Conservation (phyloP, 2,329 filamentous ascomycete species). For the Fusarium humuli region DNA sequence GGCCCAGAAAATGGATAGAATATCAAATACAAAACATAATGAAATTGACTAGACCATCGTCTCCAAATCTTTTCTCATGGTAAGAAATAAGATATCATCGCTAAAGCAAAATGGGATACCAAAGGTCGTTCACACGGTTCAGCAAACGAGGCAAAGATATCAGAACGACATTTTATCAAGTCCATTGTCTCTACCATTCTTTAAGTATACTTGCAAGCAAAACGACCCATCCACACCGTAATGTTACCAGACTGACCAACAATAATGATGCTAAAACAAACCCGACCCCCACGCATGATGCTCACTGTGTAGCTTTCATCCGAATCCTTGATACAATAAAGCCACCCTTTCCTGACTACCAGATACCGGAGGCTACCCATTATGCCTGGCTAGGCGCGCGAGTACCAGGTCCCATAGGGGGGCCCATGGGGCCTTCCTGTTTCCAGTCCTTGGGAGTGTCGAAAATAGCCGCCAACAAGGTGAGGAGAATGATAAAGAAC, state of each 20-base stretch:
- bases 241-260: neutral
- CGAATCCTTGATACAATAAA: neutral
- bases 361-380: neutral
- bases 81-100: neutral
- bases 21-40: neutral
- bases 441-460: conserved; percentile 19
- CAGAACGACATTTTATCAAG: conserved; percentile 54
- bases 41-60: conserved; percentile 12
- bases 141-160: conserved; percentile 8
- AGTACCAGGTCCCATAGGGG: neutral
- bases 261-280: neutral
- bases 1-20: neutral
- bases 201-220: neutral
- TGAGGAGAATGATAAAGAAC: conserved; percentile 35
- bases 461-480: conserved; percentile 32
- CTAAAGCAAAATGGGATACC: neutral
- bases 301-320: neutral
- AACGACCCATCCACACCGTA: neutral
- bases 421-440: neutral
- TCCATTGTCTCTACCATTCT: conserved; percentile 45
- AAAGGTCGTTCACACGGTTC: neutral
- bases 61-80: neutral
- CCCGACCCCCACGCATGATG: neutral
- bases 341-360: neutral
- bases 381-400: conserved; percentile 1